Conservation (phyloP, 495 filamentous ascomycete genomes). For the Sordaria brevicollis region DNA sequence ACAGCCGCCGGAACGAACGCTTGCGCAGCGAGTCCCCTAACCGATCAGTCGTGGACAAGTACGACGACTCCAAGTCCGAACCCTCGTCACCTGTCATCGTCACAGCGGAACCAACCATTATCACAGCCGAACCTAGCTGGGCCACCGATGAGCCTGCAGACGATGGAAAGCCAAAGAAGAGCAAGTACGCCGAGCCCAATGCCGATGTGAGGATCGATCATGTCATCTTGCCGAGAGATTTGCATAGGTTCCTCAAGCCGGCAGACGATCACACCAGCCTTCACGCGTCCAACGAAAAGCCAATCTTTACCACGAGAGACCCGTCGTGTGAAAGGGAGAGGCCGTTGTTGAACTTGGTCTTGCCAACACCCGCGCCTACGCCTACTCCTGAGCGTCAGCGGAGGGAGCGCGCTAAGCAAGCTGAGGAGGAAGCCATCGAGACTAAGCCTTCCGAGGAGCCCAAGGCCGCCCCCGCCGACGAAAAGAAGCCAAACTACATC, state of each 20-base stretch:
- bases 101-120: neutral
- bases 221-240: slow-evolving; percentile 29
- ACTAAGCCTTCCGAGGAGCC: neutral
- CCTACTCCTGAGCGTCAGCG: slow-evolving; percentile 30
- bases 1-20: slow-evolving; percentile 19
- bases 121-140: neutral
- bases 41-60: slow-evolving; percentile 40
- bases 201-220: slow-evolving; percentile 45
- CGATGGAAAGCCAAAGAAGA: slow-evolving; percentile 22
- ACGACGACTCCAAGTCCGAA: slow-evolving; percentile 25
- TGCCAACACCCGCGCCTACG: slow-evolving; percentile 38
- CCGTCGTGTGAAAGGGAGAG: slow-evolving; percentile 39
- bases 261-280: neutral
- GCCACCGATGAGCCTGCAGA: neutral
- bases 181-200: slow-evolving; percentile 42
- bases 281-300: slow-evolving; percentile 4
- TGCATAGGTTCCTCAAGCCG: slow-evolving; percentile 17
- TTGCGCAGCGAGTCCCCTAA: slow-evolving; percentile 32
- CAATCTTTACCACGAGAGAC: slow-evolving; percentile 31
- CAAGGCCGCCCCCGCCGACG: neutral
- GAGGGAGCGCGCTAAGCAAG: slow-evolving; percentile 6
- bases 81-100: slow-evolving; percentile 21
- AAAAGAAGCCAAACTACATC: neutral
- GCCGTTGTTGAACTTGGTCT: slow-evolving; percentile 41
- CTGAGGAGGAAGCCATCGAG: neutral